A percentile compares a stretch with the other conserved stretches of the same genome.
Conservation (phyloP, 192 early-diverging fungal genomes). For the Coemansia brasiliensis region DNA sequence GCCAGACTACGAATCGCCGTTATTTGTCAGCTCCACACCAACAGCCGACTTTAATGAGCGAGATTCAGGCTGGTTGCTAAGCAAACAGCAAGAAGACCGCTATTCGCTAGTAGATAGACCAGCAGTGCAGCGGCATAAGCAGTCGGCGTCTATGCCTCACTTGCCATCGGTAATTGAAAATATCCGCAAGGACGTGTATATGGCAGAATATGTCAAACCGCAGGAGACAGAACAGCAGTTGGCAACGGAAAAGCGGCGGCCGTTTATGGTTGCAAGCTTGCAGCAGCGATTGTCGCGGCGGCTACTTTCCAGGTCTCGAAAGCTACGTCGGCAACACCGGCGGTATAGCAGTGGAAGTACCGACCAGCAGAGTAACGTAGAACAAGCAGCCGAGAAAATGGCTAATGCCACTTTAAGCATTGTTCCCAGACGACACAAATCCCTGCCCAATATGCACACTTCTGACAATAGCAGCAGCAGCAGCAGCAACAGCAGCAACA, state of each 20-base stretch:
- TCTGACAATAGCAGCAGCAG: not conserved
- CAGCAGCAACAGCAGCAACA: too few relatives aligned
- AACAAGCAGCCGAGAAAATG: not conserved
- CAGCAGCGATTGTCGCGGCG: not conserved
- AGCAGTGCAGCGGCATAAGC: too few relatives aligned
- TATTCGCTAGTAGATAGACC: too few relatives aligned
- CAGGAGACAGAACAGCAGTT: not conserved
- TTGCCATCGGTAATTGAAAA: conserved; percentile 1
- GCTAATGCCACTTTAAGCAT: too few relatives aligned
- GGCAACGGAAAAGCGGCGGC: not conserved
- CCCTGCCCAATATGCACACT: conserved; percentile 1
- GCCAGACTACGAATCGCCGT: too few relatives aligned
- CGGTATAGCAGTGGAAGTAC: not conserved
- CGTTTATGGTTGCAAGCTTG: not conserved
- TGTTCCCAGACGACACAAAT: not conserved
- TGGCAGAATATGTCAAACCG: not conserved
- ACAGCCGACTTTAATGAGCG: too few relatives aligned
- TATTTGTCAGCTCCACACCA: not conserved
- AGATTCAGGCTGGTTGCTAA: too few relatives aligned
- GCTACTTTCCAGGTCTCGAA: not conserved
- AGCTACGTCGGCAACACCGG: not conserved
- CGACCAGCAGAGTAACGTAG: not conserved
- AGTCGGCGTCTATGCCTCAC: conserved; percentile 1
- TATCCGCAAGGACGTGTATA: not conserved
- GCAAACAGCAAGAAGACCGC: too few relatives aligned